Evolutionary conservation across 805 yeast species (phyloP), one percentile per base, ranked within the genome.

Genomic region (Myxozyma mucilagina): DNA sequence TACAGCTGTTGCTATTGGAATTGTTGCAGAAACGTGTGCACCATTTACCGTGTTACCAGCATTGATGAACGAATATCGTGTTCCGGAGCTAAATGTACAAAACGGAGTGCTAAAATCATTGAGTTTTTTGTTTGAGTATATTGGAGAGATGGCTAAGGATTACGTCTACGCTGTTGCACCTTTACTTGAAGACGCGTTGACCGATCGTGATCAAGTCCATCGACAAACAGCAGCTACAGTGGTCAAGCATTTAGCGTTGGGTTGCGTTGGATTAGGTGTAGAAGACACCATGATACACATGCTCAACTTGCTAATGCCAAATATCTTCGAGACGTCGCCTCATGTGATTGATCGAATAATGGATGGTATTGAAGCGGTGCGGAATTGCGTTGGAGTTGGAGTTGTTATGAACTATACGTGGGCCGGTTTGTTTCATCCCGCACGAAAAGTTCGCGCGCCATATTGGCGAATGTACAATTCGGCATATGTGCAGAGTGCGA

Each of bases 1-100:
- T 73, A 90, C 98, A 0, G 97, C 99, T 5, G 97, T 94, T 44
- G 99, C 99, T 0, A 89, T 94, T 66, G 99, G 96, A 41, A 91
- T 94, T 67, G 96, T 94, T 8, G 98, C 98, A 0, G 94, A 92
- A 60, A 85, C 88, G 0, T 94, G 98, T 73, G 84, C 90, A 0
- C 97, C 98, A 0, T 94, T 89, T 74, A 90, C 97, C 0, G 96
- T 93, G 0, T 74, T 94, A 8, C 99, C 99, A 0, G 96, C 97
- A 0, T 76, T 94, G 53, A 89, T 94, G 96, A 91, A 93, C 73
- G 99, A 94, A 73, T 94, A 93, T 72, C 80, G 96, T 57, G 87
- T 89, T 1, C 97, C 97, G 0, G 97, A 92, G 63, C 84, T 85
- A 52, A 91, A 92, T 70, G 97, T 94, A 6, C 98, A 93, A 73